Base-by-base conservation (phyloP, 768 basidiomycete genomes). In the Mycena vitilis region DNA sequence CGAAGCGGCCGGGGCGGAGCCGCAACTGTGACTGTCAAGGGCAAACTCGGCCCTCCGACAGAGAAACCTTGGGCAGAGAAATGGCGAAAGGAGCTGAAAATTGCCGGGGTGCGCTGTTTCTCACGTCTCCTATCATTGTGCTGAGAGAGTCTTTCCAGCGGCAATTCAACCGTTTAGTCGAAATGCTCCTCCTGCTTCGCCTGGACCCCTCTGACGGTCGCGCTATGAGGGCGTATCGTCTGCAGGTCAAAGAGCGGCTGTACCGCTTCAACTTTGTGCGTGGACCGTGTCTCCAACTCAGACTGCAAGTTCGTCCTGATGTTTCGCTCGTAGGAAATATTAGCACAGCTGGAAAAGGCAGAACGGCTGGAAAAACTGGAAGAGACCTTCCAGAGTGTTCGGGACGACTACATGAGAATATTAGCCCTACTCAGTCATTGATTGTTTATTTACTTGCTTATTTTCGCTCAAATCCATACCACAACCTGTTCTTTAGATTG, bases 261-360 rank as follows among this genome's bases (percentile, higher is more conserved):
- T 98, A 94, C 75, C 87, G 95, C 23, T 98, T 98, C 81, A 99
- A 99, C 81, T 98, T 91, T 77, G 95, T 96, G 74, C 75, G 93
- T 85, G 5, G 25, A 44, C 16, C 61, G 25, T 63, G 56, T 34
- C 71, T 18, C 30, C 30, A 30, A 30, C 30, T 62, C 40, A 52
- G 34, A 58, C 20, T 10, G 52, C n/a, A 30, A 30, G 30, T 56
- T 47, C 3, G 18, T 55, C 37, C 20, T 68, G 15, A 49, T 49
- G 34, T n/a, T 42, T 58, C 34, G 52, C 63, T 44, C 59, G 23
- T 75, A 96, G 95, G 95, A 96, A 83, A 87, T 93, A 59, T 86
- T 99, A 52, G 89, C 89, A 60, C 96, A 96, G 75, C 82, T 98
- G 65, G 94, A 96, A 65, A 91, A 93, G 70, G 84, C 91, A 61